phyloP scores from a whole-genome alignment of 2,329 filamentous ascomycete species.

The Aspergillus sergii region DNA sequence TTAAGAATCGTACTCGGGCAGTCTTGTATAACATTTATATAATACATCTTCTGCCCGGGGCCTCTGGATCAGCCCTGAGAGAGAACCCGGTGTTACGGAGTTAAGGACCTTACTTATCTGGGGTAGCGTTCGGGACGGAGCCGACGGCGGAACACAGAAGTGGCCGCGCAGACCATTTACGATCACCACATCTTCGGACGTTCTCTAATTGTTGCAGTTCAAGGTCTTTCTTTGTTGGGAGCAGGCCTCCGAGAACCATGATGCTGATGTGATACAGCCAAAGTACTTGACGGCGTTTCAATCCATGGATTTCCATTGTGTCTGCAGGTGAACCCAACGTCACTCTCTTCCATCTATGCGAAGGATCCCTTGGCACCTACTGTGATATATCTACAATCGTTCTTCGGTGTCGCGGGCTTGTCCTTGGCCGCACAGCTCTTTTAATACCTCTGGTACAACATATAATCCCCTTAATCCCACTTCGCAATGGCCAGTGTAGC shows the following conservation, averaged over 20 bases:
- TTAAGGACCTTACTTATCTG: constrained; percentile 1
- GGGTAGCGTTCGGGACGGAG: constrained; percentile 8
- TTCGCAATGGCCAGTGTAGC: constrained; percentile 37
- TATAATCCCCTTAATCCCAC: background rate
- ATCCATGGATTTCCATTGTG: constrained; percentile 21
- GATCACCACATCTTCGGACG: constrained; percentile 1
- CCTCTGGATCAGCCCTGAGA: background rate
- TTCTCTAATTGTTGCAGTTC: background rate
- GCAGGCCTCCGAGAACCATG: constrained; percentile 13
- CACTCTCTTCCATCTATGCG: constrained; percentile 6
- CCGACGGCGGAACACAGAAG: constrained; percentile 11
- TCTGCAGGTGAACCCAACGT: constrained; percentile 15
- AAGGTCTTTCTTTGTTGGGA: constrained; percentile 7
- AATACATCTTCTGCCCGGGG: background rate
- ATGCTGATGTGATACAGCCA: constrained; percentile 19
- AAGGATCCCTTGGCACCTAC: constrained; percentile 6
- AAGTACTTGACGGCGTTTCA: constrained; percentile 14
- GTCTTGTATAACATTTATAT: background rate
- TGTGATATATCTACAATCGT: constrained; percentile 1
- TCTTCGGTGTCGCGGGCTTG: background rate
- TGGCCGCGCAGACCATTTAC: constrained; percentile 3
- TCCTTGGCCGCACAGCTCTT: background rate
- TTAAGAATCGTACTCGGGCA: background rate
- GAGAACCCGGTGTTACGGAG: background rate
- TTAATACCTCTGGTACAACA: background rate